Base-by-base conservation (phyloP, 2,329 filamentous ascomycete species). In the Mariannaea elegans region DNA sequence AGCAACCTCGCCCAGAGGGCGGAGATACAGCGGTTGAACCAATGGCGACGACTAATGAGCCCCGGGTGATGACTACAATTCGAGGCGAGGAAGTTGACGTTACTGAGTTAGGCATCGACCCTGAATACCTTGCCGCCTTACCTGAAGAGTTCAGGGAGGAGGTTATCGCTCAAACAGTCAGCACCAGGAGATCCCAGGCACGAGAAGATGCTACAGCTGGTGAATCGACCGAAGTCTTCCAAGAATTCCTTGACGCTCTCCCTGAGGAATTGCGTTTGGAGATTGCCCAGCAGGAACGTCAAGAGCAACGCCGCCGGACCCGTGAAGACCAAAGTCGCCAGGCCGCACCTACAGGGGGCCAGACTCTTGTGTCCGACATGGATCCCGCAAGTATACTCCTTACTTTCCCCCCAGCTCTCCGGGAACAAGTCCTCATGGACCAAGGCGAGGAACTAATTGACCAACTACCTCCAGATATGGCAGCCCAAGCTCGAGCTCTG, bases 141-240 rank as follows among this genome's bases (percentile, higher is more conserved):
- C 95, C 95, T 0, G 95, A 99, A 69, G 96, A 99, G 62, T 89
- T 98, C 72, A 87, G 95, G 44, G 94, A 98, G 75, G 95, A 99
- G 74, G 95, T 99, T 47, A 92, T 99, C 65, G 93, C 96, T 75
- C 89, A 94, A 63, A 93, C 97, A 59, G 86, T 97, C 64, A 93
- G 91, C 51, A 89, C 92, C 65, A 87, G 94, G 66, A 88, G 94
- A 63, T 90, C 90, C 7, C 88, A 95, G 75, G 92, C 92, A 39
- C 77, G 90, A 73, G 75, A 90, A 81, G 78, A 87, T 74, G 87
- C 86, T 19, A 85, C 84, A 55, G 84, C 86, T 16, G 91, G 94
- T 60, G 89, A 93, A 69, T 88, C 91, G 31, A 90, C 87, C 3
- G 92, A 94, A 69, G 94, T 97, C 62, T 94, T 93, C 76, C 91